phyloP scores from a whole-genome alignment of 345 rosid genomes.

The Rhizophora mangle region DNA sequence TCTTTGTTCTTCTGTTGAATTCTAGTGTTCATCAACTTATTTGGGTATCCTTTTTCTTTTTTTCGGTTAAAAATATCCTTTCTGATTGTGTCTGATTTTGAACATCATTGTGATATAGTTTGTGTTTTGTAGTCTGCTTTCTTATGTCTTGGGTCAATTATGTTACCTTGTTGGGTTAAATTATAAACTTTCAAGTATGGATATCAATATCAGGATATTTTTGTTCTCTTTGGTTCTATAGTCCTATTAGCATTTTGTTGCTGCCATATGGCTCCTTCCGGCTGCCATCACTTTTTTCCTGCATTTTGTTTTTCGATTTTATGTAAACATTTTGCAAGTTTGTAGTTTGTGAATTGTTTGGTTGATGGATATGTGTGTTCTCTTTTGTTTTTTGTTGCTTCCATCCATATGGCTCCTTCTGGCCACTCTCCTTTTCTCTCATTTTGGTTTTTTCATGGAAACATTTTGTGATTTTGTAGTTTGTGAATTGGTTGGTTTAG shows the following conservation, averaged over 20 bases:
- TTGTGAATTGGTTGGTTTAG: constrained; percentile 5
- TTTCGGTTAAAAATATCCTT: too few relatives aligned
- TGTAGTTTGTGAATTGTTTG: not conserved
- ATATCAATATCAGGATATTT: not conserved
- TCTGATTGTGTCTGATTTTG: too few relatives aligned
- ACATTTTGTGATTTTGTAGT: not conserved
- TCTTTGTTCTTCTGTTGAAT: not conserved
- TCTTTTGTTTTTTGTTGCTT: not conserved
- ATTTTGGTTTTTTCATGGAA: not conserved
- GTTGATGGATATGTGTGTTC: not conserved
- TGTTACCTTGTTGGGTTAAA: too few relatives aligned
- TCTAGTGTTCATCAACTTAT: not conserved
- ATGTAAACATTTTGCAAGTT: not conserved
- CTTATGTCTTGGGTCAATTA: too few relatives aligned
- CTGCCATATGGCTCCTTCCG: not conserved
- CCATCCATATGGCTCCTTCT: not conserved
- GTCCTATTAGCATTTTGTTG: too few relatives aligned
- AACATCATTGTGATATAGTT: too few relatives aligned
- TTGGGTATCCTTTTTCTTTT: too few relatives aligned
- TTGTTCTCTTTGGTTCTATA: too few relatives aligned
- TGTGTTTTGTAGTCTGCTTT: too few relatives aligned
- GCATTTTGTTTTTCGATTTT: not conserved
- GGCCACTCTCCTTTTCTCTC: not conserved
- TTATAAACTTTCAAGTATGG: too few relatives aligned
- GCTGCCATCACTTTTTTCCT: too few relatives aligned